Base-by-base conservation (phyloP, 1,284 basidiomycete genomes). In the Papiliotrema laurentii region DNA sequence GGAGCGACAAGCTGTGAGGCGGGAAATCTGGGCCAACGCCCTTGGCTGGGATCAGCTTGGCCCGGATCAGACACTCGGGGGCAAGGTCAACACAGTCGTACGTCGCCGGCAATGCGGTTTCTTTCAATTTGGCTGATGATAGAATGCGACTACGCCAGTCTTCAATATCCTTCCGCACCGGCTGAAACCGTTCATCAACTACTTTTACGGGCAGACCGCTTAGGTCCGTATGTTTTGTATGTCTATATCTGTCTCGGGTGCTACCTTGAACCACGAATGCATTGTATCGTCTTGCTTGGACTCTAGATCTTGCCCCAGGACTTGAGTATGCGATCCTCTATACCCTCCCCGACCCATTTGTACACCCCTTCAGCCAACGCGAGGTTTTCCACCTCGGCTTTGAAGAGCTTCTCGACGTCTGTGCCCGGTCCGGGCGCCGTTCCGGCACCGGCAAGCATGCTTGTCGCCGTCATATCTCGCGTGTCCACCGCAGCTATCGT, bases 131-230 rank as follows among this genome's bases (percentile, higher is more conserved):
- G 30, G 31, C 25, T 46, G 48, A 26, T 27, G 9, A 22, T 33
- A 90, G 87, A 94, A 93, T 61, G 87, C 89, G 1, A 89, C 87
- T 0, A 87, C 90, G 59, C 89, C 90, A 0, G 61, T 93, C n/a
- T 87, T 90, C 70, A 90, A 91, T 60, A 71, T 93, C 37, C 85
- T 87, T 0, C 79, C 84, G 5, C 83, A 86, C 0, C 83, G 89
- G 60, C 75, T 83, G 1, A 81, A 86, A 59, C 80, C 73, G 0
- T 81, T 92, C 33, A 82, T 89, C 79, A 75, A 79, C 5, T 78
- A 89, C 71, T 91, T 90, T 66, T 91, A 91, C 69, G 74, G 76
- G 4, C 87, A 90, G 57, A 53, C 25, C 5, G 33, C 24, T 11
- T 26, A 9, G 21, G 11, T 33, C 21, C 5, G 28, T 22, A 18